Evolutionary conservation across 75 land plant genomes (phyloP), one percentile per base, ranked within the genome.

Genomic region (Cupressus sempervirens): DNA sequence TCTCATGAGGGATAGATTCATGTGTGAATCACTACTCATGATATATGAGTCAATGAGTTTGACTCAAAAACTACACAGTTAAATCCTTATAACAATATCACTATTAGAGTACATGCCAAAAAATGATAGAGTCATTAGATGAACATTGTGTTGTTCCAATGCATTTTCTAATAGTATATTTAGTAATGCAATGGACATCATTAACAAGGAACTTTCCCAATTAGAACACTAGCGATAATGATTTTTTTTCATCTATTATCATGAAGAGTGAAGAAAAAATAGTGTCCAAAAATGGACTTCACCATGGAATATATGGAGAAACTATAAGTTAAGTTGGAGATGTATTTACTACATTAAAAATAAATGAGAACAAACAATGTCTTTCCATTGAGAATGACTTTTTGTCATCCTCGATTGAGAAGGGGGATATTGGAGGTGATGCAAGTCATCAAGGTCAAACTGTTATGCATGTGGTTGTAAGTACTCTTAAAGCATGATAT

Each of bases 31-130:
- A n/a, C n/a, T n/a, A n/a, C n/a, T n/a, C n/a, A n/a, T n/a, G n/a
- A n/a, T n/a, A n/a, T n/a, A n/a, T n/a, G n/a, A n/a, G n/a, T n/a
- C n/a, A n/a, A n/a, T n/a, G n/a, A n/a, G n/a, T n/a, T n/a, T n/a
- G n/a, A n/a, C n/a, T n/a, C n/a, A n/a, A n/a, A n/a, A n/a, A n/a
- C n/a, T n/a, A n/a, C n/a, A n/a, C n/a, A n/a, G n/a, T n/a, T n/a
- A n/a, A n/a, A n/a, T n/a, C n/a, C n/a, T n/a, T n/a, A n/a, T n/a
- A n/a, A n/a, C n/a, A n/a, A n/a, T n/a, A n/a, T n/a, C n/a, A n/a
- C n/a, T 84, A 50, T 20, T 89, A 62, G 88, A 86, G 26, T 74
- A 89, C 73, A 82, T 86, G 88, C 88, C n/a, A 86, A 86, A 83
- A 84, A 56, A n/a, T 75, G 67, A 56, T 54, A 30, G 76, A 84